Evolutionary conservation across 2,329 filamentous ascomycete genomes (phyloP).

Genomic region (Pyrenophora seminiperda): DNA sequence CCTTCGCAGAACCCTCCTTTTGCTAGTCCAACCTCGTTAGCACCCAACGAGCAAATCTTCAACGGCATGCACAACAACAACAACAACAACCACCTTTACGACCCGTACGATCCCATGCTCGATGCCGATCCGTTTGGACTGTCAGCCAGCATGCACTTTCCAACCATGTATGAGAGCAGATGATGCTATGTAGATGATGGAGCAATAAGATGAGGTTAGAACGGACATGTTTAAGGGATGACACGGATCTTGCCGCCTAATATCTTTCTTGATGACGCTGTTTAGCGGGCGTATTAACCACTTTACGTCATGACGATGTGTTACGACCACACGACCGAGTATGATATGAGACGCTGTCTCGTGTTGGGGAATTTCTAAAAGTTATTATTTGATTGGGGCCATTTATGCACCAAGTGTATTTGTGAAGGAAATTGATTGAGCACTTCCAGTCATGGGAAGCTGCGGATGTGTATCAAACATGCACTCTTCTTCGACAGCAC

Average conservation of each 20-base stretch:
- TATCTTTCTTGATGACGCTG: conserved; percentile 28
- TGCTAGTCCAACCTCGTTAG: conserved; percentile 39
- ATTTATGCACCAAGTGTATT: conserved; percentile 10
- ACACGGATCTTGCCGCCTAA: conserved; percentile 3
- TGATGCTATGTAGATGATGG: conserved; percentile 30
- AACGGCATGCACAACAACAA: conserved; percentile 56
- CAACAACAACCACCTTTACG: conserved; percentile 62
- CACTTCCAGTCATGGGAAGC: background rate
- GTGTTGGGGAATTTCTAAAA: conserved; percentile 33
- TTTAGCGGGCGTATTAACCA: conserved; percentile 40
- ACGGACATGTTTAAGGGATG: conserved; percentile 6
- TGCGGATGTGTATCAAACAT: background rate
- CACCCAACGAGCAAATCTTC: conserved; percentile 47
- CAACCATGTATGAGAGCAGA: conserved; percentile 67
- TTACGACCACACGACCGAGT: conserved; percentile 34
- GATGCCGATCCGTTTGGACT: conserved; percentile 94
- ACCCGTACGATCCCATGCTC: conserved; percentile 81
- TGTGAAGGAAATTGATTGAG: conserved; percentile 10
- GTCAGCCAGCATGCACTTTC: conserved; percentile 94
- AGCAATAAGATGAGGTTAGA: conserved; percentile 15
- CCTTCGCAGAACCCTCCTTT: conserved; percentile 46
- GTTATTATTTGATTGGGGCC: conserved; percentile 21
- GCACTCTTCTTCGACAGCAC: conserved; percentile 12
- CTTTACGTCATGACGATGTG: conserved; percentile 15
- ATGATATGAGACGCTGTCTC: conserved; percentile 16